phyloP scores from a whole-genome alignment of 75 land plant genomes.

The Adiantum capillusveneris region DNA sequence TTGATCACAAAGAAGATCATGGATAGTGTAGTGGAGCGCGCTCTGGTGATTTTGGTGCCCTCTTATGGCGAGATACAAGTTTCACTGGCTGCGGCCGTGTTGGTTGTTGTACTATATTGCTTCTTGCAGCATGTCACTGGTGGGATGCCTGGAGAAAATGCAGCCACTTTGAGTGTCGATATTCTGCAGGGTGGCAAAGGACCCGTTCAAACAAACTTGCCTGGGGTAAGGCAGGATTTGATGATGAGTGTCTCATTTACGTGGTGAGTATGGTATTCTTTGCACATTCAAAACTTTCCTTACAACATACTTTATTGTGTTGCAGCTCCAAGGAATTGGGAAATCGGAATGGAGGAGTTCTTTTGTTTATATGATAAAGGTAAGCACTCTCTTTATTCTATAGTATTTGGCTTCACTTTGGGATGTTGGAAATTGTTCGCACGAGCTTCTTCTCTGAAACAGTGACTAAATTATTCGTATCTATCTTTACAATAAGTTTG shows the following conservation, averaged over 20 bases:
- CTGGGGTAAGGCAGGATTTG: conserved; percentile 1
- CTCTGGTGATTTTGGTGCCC: conserved; percentile 26
- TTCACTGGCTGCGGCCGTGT: conserved; percentile 24
- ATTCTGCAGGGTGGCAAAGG: not conserved
- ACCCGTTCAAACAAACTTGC: not conserved
- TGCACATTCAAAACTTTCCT: no score
- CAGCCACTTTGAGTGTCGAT: not conserved
- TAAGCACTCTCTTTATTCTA: no score
- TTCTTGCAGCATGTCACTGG: conserved; percentile 12
- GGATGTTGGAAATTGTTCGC: no score
- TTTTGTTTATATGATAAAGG: conserved; percentile 23
- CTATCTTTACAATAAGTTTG: no score
- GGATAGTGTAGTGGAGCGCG: not conserved
- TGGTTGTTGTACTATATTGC: conserved; percentile 17
- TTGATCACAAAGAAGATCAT: no score
- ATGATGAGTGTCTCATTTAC: no score
- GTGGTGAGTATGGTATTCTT: no score
- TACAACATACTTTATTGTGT: not conserved
- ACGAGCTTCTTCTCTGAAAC: no score
- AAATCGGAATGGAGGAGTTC: conserved; percentile 19
- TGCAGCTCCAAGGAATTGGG: conserved; percentile 1
- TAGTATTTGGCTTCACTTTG: no score
- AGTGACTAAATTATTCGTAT: no score
- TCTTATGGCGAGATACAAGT: conserved; percentile 31
- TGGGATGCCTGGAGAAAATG: not conserved